phyloP scores from a whole-genome alignment of 2,329 filamentous ascomycete genomes.

The Ambrosiella xylebori region DNA sequence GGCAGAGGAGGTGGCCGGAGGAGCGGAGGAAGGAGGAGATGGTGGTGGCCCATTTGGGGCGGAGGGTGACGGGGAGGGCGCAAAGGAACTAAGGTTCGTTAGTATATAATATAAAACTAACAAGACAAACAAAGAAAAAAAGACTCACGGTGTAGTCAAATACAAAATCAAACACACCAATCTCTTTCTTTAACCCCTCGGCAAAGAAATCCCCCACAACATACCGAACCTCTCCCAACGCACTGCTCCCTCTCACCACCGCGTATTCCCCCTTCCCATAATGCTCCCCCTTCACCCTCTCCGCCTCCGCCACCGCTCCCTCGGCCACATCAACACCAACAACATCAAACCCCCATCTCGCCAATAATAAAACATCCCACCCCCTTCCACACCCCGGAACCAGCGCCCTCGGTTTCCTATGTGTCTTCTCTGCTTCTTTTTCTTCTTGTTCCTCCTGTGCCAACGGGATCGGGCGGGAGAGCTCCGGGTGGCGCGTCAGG shows the following conservation, averaged over 20 bases:
- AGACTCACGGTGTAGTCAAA: conserved; percentile 43
- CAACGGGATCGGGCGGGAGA: no score
- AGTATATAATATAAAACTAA: neutral
- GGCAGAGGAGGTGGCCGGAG: conserved; percentile 37
- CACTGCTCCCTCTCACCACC: conserved; percentile 26
- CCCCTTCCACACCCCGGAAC: conserved; percentile 72
- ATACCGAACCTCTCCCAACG: conserved; percentile 29
- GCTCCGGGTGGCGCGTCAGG: no score
- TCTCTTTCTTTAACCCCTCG: conserved; percentile 34
- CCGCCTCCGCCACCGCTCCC: conserved; percentile 26
- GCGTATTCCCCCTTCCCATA: neutral
- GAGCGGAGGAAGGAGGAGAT: conserved; percentile 33
- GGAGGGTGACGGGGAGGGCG: conserved; percentile 36
- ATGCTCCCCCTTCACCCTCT: conserved; percentile 23
- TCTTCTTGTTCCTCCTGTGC: conserved; percentile 16
- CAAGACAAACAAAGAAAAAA: neutral
- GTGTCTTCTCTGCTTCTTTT: neutral
- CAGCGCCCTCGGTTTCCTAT: conserved; percentile 31
- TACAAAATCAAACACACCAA: conserved; percentile 44
- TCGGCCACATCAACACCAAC: conserved; percentile 54
- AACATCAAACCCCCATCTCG: conserved; percentile 58
- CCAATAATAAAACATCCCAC: conserved; percentile 62
- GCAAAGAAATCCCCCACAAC: conserved; percentile 50
- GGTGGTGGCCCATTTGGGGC: conserved; percentile 35
- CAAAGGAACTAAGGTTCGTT: conserved; percentile 36